A percentile compares a stretch with the other conserved stretches of the same genome.
These are phyloP conservation scores for Discostella pseudostelligera DNA, from an alignment of 108 stramenopile species.

Conservation along the genomic window DNA sequence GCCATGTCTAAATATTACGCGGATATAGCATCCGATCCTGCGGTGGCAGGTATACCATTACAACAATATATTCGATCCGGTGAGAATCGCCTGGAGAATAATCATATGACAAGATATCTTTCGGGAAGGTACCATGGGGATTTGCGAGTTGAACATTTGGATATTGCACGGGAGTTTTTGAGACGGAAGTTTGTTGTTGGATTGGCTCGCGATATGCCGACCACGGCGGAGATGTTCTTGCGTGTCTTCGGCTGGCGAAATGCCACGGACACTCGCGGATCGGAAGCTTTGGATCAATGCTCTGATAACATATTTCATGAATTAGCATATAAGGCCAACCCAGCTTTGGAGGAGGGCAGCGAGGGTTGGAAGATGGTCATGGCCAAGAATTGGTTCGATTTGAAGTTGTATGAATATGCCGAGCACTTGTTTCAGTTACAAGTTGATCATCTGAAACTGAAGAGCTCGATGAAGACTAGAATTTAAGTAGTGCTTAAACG, in stretches of 20 bases:
- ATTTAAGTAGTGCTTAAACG: not conserved
- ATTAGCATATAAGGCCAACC: constrained; percentile 27
- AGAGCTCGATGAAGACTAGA: not conserved
- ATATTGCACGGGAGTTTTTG: constrained; percentile 50
- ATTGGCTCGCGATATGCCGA: constrained; percentile 34
- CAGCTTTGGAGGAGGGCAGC: constrained; percentile 43
- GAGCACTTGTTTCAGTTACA: constrained; percentile 49
- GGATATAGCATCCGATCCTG: constrained; percentile 40
- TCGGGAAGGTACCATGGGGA: constrained; percentile 39
- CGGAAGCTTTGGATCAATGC: constrained; percentile 23
- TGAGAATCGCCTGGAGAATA: constrained; percentile 40
- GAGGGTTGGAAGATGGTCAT: constrained; percentile 51
- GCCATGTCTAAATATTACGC: constrained; percentile 53
- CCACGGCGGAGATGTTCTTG: constrained; percentile 36
- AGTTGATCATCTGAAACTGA: constrained; percentile 18
- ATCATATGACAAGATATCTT: constrained; percentile 51
- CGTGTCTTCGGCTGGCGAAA: constrained; percentile 44
- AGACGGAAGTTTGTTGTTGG: constrained; percentile 53
- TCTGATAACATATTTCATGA: constrained; percentile 19
- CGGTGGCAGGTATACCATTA: constrained; percentile 32
- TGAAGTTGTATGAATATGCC: constrained; percentile 57
- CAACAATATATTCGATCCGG: constrained; percentile 28
- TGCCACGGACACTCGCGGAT: constrained; percentile 23
- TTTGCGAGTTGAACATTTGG: constrained; percentile 35
- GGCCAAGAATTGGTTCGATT: constrained; percentile 51